Evolutionary conservation across 163 green algal species (phyloP).

Genomic region (Trebouxiophyceae sp.): DNA sequence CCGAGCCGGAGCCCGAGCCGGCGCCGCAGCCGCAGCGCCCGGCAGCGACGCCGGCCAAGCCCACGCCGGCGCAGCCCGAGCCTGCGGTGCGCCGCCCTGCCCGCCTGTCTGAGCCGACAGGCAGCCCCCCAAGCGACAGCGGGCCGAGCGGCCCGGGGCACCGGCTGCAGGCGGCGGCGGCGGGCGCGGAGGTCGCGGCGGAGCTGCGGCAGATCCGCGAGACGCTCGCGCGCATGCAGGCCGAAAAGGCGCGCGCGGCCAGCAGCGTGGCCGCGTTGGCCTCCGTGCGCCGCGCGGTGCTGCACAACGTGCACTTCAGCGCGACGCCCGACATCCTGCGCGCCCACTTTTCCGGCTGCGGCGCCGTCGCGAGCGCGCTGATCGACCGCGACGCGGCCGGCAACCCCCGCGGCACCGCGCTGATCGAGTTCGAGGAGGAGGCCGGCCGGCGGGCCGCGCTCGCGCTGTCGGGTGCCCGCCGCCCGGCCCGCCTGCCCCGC

Average conservation of each 20-base stretch:
- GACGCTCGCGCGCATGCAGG: neutral
- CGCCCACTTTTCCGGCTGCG: slow-evolving; percentile 15
- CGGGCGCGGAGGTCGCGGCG: neutral
- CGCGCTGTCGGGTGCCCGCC: neutral
- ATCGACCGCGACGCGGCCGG: slow-evolving; percentile 4
- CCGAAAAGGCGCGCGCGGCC: neutral
- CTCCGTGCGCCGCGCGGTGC: neutral
- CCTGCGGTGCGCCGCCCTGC: too few relatives aligned
- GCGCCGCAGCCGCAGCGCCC: too few relatives aligned
- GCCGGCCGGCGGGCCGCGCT: neutral
- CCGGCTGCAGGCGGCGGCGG: slow-evolving; percentile 9
- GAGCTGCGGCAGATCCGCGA: slow-evolving; percentile 4
- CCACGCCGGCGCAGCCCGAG: too few relatives aligned
- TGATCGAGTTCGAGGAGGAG: slow-evolving; percentile 5
- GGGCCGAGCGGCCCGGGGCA: too few relatives aligned
- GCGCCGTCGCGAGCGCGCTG: neutral
- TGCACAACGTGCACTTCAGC: slow-evolving; percentile 15
- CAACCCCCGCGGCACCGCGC: neutral
- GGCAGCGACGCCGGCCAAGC: too few relatives aligned
- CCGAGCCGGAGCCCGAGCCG: too few relatives aligned
- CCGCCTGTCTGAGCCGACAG: too few relatives aligned
- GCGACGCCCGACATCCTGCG: slow-evolving; percentile 6
- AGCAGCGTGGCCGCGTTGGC: neutral
- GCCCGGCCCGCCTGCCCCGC: too few relatives aligned
- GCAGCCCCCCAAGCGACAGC: too few relatives aligned